Evolutionary conservation across 2,329 filamentous ascomycete species (phyloP).

Genomic region (Apiospora kogelbergensis): DNA sequence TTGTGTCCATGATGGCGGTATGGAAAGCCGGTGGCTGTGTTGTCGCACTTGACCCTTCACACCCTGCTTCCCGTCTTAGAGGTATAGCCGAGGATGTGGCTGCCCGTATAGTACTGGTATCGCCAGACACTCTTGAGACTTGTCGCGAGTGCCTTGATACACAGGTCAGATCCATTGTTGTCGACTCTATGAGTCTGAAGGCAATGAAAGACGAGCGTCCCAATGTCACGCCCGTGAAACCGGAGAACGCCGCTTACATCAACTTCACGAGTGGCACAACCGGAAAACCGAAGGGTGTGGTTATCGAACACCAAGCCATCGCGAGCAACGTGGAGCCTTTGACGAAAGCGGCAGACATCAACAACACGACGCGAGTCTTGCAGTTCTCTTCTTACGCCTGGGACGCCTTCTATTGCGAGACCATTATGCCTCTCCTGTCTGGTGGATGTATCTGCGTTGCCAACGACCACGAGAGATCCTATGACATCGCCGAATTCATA

Average conservation of each 20-base stretch:
- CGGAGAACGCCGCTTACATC: constrained; percentile 4
- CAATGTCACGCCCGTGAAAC: background rate
- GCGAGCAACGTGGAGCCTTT: constrained; percentile 33
- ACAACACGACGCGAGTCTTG: constrained; percentile 42
- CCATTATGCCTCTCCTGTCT: constrained; percentile 6
- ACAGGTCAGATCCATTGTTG: constrained; percentile 8
- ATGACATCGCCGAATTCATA: background rate
- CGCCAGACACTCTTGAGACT: background rate
- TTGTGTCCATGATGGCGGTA: constrained; percentile 33
- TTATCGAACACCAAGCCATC: constrained; percentile 13
- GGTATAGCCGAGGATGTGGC: constrained; percentile 6
- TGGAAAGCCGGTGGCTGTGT: constrained; percentile 35
- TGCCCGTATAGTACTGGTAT: constrained; percentile 11
- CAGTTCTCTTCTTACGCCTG: constrained; percentile 14
- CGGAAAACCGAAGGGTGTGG: constrained; percentile 15
- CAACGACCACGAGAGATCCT: background rate
- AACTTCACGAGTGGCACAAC: constrained; percentile 17
- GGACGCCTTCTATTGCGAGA: constrained; percentile 12
- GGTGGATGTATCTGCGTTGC: constrained; percentile 15
- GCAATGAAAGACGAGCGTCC: background rate
- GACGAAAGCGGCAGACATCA: constrained; percentile 35
- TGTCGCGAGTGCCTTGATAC: constrained; percentile 5
- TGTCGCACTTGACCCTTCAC: constrained; percentile 17
- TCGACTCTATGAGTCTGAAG: constrained; percentile 8
- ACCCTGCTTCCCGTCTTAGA: constrained; percentile 9